Evolutionary conservation across 306 rosid genomes (phyloP).

Genomic region (Cucurbita ficifolia): DNA sequence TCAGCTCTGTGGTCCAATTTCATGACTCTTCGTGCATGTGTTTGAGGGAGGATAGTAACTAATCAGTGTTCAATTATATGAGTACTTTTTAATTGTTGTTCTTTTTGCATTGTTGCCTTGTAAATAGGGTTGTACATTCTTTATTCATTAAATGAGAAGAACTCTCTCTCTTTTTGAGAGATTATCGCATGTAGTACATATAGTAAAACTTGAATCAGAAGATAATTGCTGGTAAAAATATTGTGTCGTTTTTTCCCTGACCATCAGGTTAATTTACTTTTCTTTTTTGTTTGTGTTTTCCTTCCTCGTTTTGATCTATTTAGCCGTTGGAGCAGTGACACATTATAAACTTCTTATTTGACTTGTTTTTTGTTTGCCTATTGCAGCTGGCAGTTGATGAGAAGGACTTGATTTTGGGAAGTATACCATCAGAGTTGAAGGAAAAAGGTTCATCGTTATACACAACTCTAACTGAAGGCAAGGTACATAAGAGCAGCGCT

Average conservation of each 20-base stretch:
- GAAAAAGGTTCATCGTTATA: conserved; percentile 54
- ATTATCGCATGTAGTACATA: not conserved
- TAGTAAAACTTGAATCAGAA: not conserved
- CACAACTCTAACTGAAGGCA: conserved; percentile 57
- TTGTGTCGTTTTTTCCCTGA: not conserved
- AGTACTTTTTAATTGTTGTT: no score
- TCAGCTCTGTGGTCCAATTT: no score
- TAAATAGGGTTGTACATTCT: no score
- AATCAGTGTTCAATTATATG: no score
- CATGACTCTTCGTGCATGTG: no score
- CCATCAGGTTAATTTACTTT: not conserved
- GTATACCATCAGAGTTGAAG: conserved; percentile 52
- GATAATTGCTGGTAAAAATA: not conserved
- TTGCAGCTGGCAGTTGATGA: conserved; percentile 59
- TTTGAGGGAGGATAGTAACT: no score
- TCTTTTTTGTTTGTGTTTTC: not conserved
- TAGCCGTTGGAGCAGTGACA: not conserved
- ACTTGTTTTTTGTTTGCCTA: not conserved
- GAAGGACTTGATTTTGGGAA: conserved; percentile 59
- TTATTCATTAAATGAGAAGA: no score
- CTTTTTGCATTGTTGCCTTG: no score
- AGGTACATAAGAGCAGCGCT: conserved; percentile 21
- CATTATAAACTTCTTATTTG: not conserved
- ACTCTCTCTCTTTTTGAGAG: no score
- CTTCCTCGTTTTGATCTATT: not conserved